Evolutionary conservation across 495 filamentous ascomycete species (phyloP), one percentile per base, ranked within the genome.

Genomic region (Oleoguttula mirabilis): DNA sequence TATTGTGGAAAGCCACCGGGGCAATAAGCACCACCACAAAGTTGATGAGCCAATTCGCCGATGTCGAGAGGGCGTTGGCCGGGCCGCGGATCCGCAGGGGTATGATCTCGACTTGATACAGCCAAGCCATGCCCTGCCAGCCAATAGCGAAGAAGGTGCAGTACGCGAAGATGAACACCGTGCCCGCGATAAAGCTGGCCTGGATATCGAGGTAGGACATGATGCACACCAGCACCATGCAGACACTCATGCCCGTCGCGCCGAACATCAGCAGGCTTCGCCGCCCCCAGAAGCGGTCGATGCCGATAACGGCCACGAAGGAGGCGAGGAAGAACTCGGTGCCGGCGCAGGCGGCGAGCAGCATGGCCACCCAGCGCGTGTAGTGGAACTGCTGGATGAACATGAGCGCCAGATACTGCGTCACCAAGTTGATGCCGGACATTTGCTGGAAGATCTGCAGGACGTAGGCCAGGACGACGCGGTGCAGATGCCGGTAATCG

Each of bases 401-500:
- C 36, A 86, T 75, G 3, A 75, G 72, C 4, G 80, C 66, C 1
- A 77, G 71, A 43, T 86, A 87, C 54, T 84, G 82, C 0, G 79
- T 80, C 48, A 84, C 78, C 14, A 86, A 52, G 48, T 85, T 85
- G 52, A 86, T 84, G 17, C 83, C 83, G 0, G 68, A 72, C 22
- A 83, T 76, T 47, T 87, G 80, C 54, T 84, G 80, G 63, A 82
- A 81, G 62, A 81, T 68, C 44, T 83, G 79, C 55, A 80, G 77
- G 55, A 79, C 66, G 46, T 80, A 79, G 40, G 72, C 80, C 19
- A 84, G 66, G 14, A 77, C 51, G 0, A 69, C 72, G 14, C 83
- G 77, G 59, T 85, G 81, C 50, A 87, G 69, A 55, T 84, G 78
- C 20, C 82, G 69, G 56, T 84, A 70, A 44, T 77, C 73, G 44